Base-by-base conservation (phyloP, 2,329 filamentous ascomycete species). In the Fusarium sp. region DNA sequence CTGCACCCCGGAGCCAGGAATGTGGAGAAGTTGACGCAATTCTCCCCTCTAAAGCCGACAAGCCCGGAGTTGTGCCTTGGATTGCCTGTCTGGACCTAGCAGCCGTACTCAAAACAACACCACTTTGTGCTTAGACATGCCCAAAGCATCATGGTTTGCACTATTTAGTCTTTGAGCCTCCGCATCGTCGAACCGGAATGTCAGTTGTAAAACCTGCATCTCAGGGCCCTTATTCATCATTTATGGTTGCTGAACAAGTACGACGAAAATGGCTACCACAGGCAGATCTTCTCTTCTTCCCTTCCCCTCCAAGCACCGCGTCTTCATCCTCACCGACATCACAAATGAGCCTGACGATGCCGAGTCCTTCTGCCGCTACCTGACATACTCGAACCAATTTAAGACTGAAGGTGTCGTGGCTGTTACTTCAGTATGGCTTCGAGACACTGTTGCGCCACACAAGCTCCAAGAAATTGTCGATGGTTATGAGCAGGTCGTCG, bases 321-420 rank as follows among this genome's bases (percentile, higher is more conserved):
- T 85, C 6, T 85, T 85, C n/a, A 81, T 86, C 53, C 59, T 85
- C n/a, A 82, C 83, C 9, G 84, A 86, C 55, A 85, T 86, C 66
- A 82, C 83, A 42, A 86, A 86, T 71, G 84, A 86, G 67, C 84
- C 84, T 1, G 84, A 86, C 63, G 84, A 87, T 72, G 79, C 82
- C 4, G 80, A 85, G 67, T 85, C 83, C 1, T 75, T 87, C n/a
- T 81, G 83, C 14, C 83, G 85, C 2, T 84, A 84, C 65, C 78
- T 87, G 5, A 76, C 84, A 0, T 86, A 87, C 68, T 76, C 81
- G 6, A 86, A 87, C 66, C 81, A 87, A 68, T 85, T 87, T 70
- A 75, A 82, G 14, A 85, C 83, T 2, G 79, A 84, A 51, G 85
- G 84, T 5, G 72, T 86, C 11, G 83, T 85, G 1, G 84, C 84